Conservation (phyloP, 768 basidiomycete species). For the Sarcodon sp. region DNA sequence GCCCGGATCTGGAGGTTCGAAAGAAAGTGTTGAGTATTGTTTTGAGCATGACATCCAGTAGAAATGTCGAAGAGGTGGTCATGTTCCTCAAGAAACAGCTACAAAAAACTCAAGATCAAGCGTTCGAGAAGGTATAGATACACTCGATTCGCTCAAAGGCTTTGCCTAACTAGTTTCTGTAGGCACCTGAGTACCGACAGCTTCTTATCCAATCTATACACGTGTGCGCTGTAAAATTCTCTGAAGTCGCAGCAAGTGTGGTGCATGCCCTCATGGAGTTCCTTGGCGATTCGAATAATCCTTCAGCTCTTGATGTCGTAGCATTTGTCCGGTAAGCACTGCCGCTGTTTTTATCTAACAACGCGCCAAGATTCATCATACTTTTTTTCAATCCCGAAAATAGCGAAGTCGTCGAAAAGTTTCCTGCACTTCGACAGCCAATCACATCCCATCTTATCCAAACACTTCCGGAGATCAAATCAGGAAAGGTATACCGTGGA, state of each 20-base stretch:
- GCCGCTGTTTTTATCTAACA: neutral
- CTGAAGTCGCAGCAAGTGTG: slow-evolving; percentile 91
- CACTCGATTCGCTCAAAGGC: neutral
- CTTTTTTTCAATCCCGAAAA: too few relatives aligned
- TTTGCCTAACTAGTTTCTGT: neutral
- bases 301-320: slow-evolving; percentile 91
- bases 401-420: slow-evolving; percentile 95
- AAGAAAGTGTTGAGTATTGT: slow-evolving; percentile 85
- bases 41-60: slow-evolving; percentile 82
- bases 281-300: slow-evolving; percentile 90
- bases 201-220: slow-evolving; percentile 96
- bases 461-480: slow-evolving; percentile 80
- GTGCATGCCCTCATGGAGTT: slow-evolving; percentile 92
- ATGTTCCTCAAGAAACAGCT: slow-evolving; percentile 96
- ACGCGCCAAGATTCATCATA: neutral
- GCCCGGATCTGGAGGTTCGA: slow-evolving; percentile 93
- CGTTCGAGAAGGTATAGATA: slow-evolving; percentile 72
- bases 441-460: slow-evolving; percentile 79
- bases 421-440: slow-evolving; percentile 71
- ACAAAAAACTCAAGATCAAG: slow-evolving; percentile 82
- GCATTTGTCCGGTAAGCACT: slow-evolving; percentile 49
- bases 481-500: slow-evolving; percentile 93
- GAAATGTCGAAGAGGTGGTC: slow-evolving; percentile 96
- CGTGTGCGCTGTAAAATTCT: slow-evolving; percentile 91
- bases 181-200: slow-evolving; percentile 93